These are phyloP conservation scores for Rubia peregrina DNA, from an alignment of 305 asterid genomes.

Conservation along the genomic window DNA sequence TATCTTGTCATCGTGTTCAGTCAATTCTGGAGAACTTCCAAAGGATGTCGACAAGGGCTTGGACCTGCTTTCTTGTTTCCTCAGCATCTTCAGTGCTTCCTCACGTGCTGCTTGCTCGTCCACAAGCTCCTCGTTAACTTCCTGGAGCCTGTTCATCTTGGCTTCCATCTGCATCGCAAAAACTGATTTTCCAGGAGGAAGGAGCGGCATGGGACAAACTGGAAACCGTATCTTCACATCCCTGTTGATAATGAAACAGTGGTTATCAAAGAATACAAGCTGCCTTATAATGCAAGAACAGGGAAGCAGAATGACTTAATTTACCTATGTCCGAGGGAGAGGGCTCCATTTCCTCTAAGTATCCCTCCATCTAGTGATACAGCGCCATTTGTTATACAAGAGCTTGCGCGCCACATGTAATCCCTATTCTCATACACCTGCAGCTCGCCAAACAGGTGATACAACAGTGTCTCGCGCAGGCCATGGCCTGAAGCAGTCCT, in stretches of 20 bases:
- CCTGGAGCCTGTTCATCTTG: constrained; percentile 6
- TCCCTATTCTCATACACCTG: constrained; percentile 45
- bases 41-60: constrained; percentile 4
- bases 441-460: constrained; percentile 50
- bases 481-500: constrained; percentile 36
- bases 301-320: background rate
- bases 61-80: background rate
- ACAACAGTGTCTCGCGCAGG: constrained; percentile 48
- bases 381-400: constrained; percentile 41
- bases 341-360: constrained; percentile 40
- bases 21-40: background rate
- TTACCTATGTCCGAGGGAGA: constrained; percentile 41
- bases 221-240: constrained; percentile 17
- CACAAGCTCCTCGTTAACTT: background rate
- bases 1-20: too few relatives aligned
- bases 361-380: constrained; percentile 68
- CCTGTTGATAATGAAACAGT: constrained; percentile 6
- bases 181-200: background rate
- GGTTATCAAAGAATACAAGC: background rate
- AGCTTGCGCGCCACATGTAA: constrained; percentile 38
- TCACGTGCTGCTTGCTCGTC: background rate
- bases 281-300: background rate
- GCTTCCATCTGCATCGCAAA: constrained; percentile 3
- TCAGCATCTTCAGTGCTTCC: background rate
- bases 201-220: background rate